Evolutionary conservation across 192 early-diverging fungal genomes (phyloP).

Genomic region (Chytriomyces sp.): DNA sequence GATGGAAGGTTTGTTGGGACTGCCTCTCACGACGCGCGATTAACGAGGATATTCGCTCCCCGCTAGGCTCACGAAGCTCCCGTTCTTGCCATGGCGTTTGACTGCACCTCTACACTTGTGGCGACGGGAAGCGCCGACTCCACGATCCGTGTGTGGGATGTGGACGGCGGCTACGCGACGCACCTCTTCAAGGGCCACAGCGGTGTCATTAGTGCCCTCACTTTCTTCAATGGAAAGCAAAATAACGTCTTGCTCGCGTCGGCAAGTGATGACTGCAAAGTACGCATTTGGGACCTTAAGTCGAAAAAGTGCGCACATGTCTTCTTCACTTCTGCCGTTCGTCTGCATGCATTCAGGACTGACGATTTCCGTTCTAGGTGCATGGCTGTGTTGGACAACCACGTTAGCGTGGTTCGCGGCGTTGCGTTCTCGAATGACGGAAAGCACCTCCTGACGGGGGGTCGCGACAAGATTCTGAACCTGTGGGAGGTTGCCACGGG

Average conservation of each 20-base stretch:
- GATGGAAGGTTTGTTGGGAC: conserved; percentile 58
- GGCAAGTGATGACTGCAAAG: conserved; percentile 88
- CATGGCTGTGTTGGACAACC: conserved; percentile 73
- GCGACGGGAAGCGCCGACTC: conserved; percentile 96
- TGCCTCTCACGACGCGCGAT: not conserved
- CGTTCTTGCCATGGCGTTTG: conserved; percentile 90
- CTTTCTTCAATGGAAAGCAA: conserved; percentile 72
- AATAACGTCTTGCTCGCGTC: conserved; percentile 68
- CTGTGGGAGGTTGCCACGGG: conserved; percentile 76
- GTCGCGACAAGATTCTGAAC: conserved; percentile 88
- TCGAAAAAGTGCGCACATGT: conserved; percentile 72
- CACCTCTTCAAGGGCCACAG: conserved; percentile 94
- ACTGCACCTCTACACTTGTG: conserved; percentile 83
- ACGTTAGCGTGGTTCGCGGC: conserved; percentile 89
- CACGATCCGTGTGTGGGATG: conserved; percentile 96
- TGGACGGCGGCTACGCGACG: conserved; percentile 87
- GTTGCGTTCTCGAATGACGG: conserved; percentile 79
- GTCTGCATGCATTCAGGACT: no score
- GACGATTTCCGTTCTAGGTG: no score
- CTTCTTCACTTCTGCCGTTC: no score
- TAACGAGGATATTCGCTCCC: not conserved
- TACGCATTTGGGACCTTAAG: conserved; percentile 89
- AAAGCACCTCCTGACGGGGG: conserved; percentile 73
- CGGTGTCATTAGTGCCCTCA: conserved; percentile 81
- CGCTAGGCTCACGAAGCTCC: conserved; percentile 86